Evolutionary conservation across 345 rosid species (phyloP), one percentile per base, ranked within the genome.

Genomic region (Linum usitatissimum): DNA sequence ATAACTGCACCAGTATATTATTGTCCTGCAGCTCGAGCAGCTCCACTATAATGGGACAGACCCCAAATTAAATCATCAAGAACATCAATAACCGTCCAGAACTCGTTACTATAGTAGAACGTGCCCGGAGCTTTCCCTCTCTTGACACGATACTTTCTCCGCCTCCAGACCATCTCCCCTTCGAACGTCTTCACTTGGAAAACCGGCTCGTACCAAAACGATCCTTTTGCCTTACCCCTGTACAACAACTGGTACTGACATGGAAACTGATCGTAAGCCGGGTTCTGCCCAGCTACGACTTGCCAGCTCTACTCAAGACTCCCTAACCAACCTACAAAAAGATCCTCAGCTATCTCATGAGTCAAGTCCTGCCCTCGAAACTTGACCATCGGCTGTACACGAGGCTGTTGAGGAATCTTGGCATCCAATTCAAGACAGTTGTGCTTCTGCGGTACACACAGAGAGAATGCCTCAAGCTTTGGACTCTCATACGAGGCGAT

Each of bases 401-500:
- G 64, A 15, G 91, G 97, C 23, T 80, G 83, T 62, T 83, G 79
- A 0, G 97, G 98, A 56, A 89, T 77, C 72, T 77, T 79, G 3
- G 97, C 96, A 76, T 86, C 90, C 63, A 89, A 60, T 31, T 80
- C 91, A 0, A 92, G 81, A 70, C 96, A 92, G 53, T 89, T 92
- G 68, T 92, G 70, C 76, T 92, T 92, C 81, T 87, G 94, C 59
- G 87, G 61, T 6, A 89, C 97, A 53, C 97, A 87, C 0, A 92
- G 76, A 9, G 97, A 92, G 75, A 92, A 89, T 5, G 91, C 94
- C 79, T 92, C 96, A 10, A 92, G 74, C 19, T 77, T 70, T 1
- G 91, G 86, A 66, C 97, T 85, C 72, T 92, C 96, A n/a, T 89
- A 92, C 30, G 98, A 92, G 39, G 96, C 95, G 72, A 92, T 92